phyloP scores from a whole-genome alignment of 768 basidiomycete genomes.

The Mycena filopes region DNA sequence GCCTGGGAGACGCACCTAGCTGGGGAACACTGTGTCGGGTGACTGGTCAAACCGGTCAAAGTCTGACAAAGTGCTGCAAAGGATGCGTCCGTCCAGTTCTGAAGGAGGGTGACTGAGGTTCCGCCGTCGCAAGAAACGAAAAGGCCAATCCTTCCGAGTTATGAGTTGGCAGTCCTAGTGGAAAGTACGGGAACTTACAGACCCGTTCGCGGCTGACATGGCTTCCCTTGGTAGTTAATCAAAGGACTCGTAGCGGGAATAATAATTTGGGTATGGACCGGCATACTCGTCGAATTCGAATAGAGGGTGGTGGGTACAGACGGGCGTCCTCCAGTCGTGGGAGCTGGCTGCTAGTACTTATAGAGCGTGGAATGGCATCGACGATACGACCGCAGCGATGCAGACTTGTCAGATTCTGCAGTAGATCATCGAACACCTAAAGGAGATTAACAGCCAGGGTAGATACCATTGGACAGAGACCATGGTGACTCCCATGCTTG shows the following conservation, averaged over 20 bases:
- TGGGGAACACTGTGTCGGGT: too few species aligned
- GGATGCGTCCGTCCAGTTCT: background rate
- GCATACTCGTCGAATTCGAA: conserved; percentile 4
- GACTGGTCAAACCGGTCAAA: too few species aligned
- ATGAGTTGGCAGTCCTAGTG: background rate
- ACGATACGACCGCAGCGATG: background rate
- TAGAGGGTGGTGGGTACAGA: background rate
- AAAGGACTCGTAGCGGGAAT: conserved; percentile 2
- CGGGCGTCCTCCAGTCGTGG: too few species aligned
- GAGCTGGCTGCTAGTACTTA: background rate
- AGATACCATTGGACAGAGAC: background rate
- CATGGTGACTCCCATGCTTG: background rate
- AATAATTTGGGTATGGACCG: background rate
- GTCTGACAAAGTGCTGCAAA: background rate
- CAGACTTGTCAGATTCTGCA: background rate
- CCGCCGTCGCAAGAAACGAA: background rate
- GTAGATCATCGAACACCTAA: background rate
- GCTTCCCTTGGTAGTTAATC: background rate
- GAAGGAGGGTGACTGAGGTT: background rate
- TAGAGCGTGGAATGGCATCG: background rate
- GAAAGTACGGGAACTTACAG: background rate
- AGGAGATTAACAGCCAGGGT: conserved; percentile 5
- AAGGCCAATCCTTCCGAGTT: background rate
- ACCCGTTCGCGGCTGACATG: background rate
- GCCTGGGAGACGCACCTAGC: too few species aligned